Conservation (phyloP, 129 eudicot genomes). For the Centrapalus pauciflorus region DNA sequence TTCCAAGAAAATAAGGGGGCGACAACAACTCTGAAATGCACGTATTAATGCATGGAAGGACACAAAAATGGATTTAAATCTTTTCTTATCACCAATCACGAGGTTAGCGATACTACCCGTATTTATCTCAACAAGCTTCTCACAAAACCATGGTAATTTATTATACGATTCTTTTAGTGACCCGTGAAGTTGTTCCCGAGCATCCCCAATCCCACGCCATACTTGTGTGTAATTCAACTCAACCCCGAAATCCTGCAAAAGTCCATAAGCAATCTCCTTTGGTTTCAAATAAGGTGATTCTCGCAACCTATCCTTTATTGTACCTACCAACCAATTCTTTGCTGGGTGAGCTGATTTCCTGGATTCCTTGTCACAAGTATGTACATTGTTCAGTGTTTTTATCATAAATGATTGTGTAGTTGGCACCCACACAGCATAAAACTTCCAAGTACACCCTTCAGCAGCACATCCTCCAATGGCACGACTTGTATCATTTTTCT, state of each 20-base stretch:
- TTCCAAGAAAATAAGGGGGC: slow-evolving; percentile 73
- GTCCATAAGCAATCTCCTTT: slow-evolving; percentile 55
- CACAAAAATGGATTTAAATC: slow-evolving; percentile 49
- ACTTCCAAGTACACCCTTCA: slow-evolving; percentile 74
- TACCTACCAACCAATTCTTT: slow-evolving; percentile 58
- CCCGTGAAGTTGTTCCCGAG: slow-evolving; percentile 65
- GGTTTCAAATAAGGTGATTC: slow-evolving; percentile 64
- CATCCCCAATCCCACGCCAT: slow-evolving; percentile 55
- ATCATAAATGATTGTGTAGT: slow-evolving; percentile 45
- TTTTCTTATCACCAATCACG: slow-evolving; percentile 45
- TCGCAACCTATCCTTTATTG: slow-evolving; percentile 58
- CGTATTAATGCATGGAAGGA: slow-evolving; percentile 40
- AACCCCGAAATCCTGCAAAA: slow-evolving; percentile 54
- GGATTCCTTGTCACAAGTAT: slow-evolving; percentile 57
- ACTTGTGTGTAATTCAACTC: slow-evolving; percentile 50
- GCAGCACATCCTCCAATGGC: slow-evolving; percentile 55
- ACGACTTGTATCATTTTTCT: slow-evolving; percentile 53
- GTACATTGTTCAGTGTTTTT: slow-evolving; percentile 44
- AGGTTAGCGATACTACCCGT: slow-evolving; percentile 59
- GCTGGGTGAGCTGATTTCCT: slow-evolving; percentile 54
- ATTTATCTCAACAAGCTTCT: slow-evolving; percentile 49
- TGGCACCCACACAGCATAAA: slow-evolving; percentile 57
- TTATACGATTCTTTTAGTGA: slow-evolving; percentile 57
- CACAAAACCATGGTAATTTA: slow-evolving; percentile 55
- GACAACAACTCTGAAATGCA: slow-evolving; percentile 57